A percentile compares a stretch with the other conserved stretches of the same genome.
Evolutionary conservation across 2,329 filamentous ascomycete genomes (phyloP).

Genomic region (Elsinoe perseae): DNA sequence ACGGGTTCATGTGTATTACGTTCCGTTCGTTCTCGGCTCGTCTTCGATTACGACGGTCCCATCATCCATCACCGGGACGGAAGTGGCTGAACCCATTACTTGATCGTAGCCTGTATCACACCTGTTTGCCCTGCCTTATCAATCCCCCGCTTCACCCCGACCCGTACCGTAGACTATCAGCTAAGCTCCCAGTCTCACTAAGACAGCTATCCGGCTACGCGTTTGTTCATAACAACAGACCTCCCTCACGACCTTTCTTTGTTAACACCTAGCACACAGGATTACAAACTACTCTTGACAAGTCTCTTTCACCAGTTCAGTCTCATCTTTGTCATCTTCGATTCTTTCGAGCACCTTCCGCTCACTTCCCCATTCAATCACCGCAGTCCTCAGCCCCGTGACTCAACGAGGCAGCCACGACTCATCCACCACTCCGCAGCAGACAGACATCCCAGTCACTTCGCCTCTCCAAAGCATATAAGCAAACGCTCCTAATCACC

Average conservation of each 20-base stretch:
- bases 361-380: slow-evolving; percentile 7
- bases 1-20: neutral
- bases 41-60: neutral
- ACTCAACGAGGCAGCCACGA: slow-evolving; percentile 12
- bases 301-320: no score
- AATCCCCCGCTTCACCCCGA: slow-evolving; percentile 4
- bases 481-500: slow-evolving; percentile 4
- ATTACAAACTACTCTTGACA: slow-evolving; percentile 2
- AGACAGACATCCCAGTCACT: neutral
- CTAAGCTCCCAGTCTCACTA: slow-evolving; percentile 9
- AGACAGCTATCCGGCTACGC: slow-evolving; percentile 10
- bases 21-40: neutral
- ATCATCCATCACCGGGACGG: slow-evolving; percentile 1
- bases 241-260: slow-evolving; percentile 8
- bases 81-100: neutral
- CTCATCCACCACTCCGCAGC: neutral
- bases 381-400: slow-evolving; percentile 8
- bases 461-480: neutral
- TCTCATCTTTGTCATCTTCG: slow-evolving; percentile 1
- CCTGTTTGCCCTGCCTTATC: slow-evolving; percentile 3
- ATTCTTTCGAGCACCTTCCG: slow-evolving; percentile 4
- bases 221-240: slow-evolving; percentile 10
- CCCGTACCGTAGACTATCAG: slow-evolving; percentile 10
- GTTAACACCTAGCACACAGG: neutral
- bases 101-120: slow-evolving; percentile 14